phyloP scores from a whole-genome alignment of 495 filamentous ascomycete genomes.

The Lentithecium fluviatile region DNA sequence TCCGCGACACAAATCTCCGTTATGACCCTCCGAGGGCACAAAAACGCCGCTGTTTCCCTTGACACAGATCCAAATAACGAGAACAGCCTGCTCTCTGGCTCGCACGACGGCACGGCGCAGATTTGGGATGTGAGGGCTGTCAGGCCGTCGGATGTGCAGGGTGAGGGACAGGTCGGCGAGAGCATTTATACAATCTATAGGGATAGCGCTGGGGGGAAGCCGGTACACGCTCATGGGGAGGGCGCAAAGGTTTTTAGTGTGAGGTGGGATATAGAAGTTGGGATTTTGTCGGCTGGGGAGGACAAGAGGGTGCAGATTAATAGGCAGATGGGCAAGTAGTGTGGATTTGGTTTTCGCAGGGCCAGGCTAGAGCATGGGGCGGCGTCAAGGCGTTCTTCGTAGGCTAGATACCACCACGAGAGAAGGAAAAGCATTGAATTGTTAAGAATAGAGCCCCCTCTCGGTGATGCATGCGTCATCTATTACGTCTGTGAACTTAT shows the following conservation, averaged over 20 bases:
- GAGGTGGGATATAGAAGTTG: constrained; percentile 76
- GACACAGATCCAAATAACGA: constrained; percentile 68
- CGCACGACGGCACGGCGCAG: constrained; percentile 84
- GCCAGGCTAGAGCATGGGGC: no score
- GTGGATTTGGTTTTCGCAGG: no score
- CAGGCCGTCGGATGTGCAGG: constrained; percentile 24
- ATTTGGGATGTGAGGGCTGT: constrained; percentile 81
- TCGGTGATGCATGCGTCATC: no score
- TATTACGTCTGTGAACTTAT: no score
- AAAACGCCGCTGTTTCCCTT: constrained; percentile 74
- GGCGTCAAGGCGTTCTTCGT: no score
- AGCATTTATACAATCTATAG: constrained; percentile 78
- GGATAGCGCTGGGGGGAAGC: constrained; percentile 53
- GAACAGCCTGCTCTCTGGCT: constrained; percentile 77
- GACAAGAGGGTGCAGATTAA: constrained; percentile 94
- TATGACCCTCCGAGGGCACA: constrained; percentile 87
- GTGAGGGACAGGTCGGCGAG: constrained; percentile 67
- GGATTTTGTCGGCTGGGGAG: constrained; percentile 89
- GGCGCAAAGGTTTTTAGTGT: constrained; percentile 90
- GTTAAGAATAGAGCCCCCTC: no score
- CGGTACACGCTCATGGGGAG: constrained; percentile 61
- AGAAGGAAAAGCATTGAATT: no score
- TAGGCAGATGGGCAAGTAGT: constrained; percentile 33
- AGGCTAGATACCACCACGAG: no score
- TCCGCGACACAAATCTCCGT: constrained; percentile 69